Conservation (phyloP, 2,329 filamentous ascomycete genomes). For the Verticillium tricorpus region DNA sequence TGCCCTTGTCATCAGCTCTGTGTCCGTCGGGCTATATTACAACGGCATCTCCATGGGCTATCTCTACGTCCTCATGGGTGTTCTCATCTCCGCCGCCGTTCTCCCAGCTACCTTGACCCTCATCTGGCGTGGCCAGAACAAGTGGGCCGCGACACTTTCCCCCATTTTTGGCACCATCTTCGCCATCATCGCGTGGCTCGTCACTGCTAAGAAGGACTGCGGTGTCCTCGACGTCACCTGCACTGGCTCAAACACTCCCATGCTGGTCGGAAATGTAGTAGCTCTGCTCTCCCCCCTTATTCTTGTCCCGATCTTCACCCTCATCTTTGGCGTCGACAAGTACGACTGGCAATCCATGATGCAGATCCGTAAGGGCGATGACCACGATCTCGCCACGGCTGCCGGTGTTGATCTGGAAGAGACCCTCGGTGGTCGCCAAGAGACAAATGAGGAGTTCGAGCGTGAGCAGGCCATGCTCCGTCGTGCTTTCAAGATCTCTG, state of each 20-base stretch:
- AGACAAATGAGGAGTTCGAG: neutral
- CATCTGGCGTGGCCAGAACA: conserved; percentile 75
- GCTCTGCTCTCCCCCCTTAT: conserved; percentile 73
- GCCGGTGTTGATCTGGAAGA: conserved; percentile 52
- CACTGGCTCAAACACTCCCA: conserved; percentile 78
- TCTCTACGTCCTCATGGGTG: conserved; percentile 85
- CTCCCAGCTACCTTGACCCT: conserved; percentile 77
- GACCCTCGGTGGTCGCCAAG: conserved; percentile 32
- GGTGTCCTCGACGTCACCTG: conserved; percentile 66
- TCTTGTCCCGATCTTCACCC: conserved; percentile 72
- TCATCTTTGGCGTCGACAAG: conserved; percentile 53
- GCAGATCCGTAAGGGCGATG: conserved; percentile 72
- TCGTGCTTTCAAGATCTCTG: conserved; percentile 46
- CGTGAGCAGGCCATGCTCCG: conserved; percentile 44
- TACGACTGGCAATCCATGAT: conserved; percentile 88
- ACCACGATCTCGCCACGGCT: conserved; percentile 62
- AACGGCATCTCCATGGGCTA: conserved; percentile 83
- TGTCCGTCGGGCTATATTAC: conserved; percentile 71
- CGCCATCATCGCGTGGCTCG: conserved; percentile 70
- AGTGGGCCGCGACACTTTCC: conserved; percentile 62
- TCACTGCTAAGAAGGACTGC: conserved; percentile 65
- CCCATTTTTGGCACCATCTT: conserved; percentile 64
- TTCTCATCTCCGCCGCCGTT: conserved; percentile 82
- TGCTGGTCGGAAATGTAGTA: conserved; percentile 82
- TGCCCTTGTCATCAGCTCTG: conserved; percentile 70